Base-by-base conservation (phyloP, 2,329 filamentous ascomycete species). In the Diaporthe eres region DNA sequence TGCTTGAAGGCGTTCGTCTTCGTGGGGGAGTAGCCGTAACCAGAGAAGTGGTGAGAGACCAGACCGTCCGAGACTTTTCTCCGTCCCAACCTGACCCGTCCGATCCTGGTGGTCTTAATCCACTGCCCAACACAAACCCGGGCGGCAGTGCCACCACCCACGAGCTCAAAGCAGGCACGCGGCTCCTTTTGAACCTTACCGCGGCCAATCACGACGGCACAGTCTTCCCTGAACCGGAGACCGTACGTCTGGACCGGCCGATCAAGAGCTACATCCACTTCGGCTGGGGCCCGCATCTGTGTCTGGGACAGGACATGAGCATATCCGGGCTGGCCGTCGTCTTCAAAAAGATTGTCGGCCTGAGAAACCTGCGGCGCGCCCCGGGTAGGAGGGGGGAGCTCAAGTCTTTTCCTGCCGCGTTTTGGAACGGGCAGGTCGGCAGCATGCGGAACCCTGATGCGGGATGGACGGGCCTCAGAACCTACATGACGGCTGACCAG, bases 1-100 rank as follows among this genome's bases (percentile, higher is more conserved):
- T 86, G 74, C 84, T 87, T 79, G 91, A 89, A 82, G 89, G 87
- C 49, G 87, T 89, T 77, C 87, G 90, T 74, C 84, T 92, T 72
- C 88, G 88, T 72, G 88, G 87, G 57, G 87, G 86, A 22, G 88
- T 88, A 60, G 88, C 88, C 31, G 83, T 87, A 17, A 88, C 87
- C 79, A 86, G 90, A 58, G 82, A 86, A 77, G 84, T 87, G 25
- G 82, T 84, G 60, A 79, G 80, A 28, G 75, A 82, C 49, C 80
- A 82, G 72, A 77, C 75, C 42, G 65, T 83, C 68, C 75, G 71
- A 28, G 82, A 81, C 74, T 79, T 80, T 60, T 55, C 74, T 13
- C 81, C 82, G 1, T 80, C 78, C 37, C 37, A 79, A 0, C 47
- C 76, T 12, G 60, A 79, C 44, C 77, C 78, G 1, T 17, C 74